phyloP scores from a whole-genome alignment of 2,329 filamentous ascomycete species.

The Ceratocystis harringtonii region DNA sequence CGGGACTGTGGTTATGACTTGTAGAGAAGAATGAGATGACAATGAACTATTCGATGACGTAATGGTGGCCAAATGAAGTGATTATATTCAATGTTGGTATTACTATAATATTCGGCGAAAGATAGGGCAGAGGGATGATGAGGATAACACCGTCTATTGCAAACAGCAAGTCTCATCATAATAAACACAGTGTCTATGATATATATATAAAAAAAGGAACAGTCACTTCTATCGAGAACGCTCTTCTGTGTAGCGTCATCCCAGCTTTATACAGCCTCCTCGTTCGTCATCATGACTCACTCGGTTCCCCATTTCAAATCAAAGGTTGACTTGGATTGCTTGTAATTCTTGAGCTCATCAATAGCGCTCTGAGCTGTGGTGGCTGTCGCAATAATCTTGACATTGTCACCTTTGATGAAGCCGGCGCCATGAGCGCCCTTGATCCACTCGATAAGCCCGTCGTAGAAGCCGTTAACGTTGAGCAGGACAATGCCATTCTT shows the following conservation, averaged over 20 bases:
- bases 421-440: conserved; percentile 57
- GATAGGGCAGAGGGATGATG: neutral
- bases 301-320: conserved; percentile 68
- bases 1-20: conserved; percentile 1
- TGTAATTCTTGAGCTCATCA: conserved; percentile 55
- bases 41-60: conserved; percentile 10
- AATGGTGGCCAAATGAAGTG: neutral
- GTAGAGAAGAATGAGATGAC: conserved; percentile 16
- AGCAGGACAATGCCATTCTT: conserved; percentile 60
- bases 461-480: conserved; percentile 86
- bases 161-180: neutral
- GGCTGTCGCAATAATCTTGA: conserved; percentile 65
- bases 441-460: conserved; percentile 73
- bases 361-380: conserved; percentile 58
- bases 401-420: conserved; percentile 59
- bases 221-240: neutral
- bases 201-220: neutral
- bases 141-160: neutral
- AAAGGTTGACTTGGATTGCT: conserved; percentile 57
- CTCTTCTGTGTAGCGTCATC: neutral
- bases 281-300: conserved; percentile 24
- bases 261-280: neutral
- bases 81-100: conserved; percentile 3
- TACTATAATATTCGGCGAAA: neutral
- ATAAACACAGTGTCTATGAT: neutral